Conservation (phyloP, 2,329 filamentous ascomycete species). For the Xylogone sp. region DNA sequence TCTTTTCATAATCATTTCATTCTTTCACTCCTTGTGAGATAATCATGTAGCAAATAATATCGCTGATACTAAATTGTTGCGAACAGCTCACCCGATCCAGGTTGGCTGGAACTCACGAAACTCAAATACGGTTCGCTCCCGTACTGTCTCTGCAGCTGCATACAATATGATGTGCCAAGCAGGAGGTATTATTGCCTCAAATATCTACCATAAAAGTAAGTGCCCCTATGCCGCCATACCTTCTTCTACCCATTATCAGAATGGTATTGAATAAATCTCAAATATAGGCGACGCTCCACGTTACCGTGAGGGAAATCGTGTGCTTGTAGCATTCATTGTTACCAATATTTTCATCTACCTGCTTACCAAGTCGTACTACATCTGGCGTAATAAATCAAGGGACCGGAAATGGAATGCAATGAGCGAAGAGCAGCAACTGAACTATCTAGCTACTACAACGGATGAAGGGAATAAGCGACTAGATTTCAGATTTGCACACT, state of each 20-base stretch:
- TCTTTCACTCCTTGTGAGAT: no score
- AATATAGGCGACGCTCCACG: conserved; percentile 38
- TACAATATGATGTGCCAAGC: conserved; percentile 55
- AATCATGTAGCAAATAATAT: no score
- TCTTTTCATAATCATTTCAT: no score
- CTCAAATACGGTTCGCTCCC: conserved; percentile 55
- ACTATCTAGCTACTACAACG: conserved; percentile 32
- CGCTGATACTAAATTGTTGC: not conserved
- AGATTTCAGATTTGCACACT: conserved; percentile 17
- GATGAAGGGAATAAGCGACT: conserved; percentile 34
- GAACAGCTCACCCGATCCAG: conserved; percentile 41
- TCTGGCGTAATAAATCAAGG: conserved; percentile 33
- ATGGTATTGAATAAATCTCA: no score
- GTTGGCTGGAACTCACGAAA: conserved; percentile 51
- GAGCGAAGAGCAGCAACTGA: conserved; percentile 25
- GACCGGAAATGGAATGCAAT: conserved; percentile 37
- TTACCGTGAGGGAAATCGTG: conserved; percentile 51
- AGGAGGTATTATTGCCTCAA: conserved; percentile 31
- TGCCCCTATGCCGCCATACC: no score
- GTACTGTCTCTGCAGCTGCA: conserved; percentile 57
- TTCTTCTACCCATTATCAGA: no score
- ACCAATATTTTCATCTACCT: conserved; percentile 44
- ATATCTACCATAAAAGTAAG: conserved; percentile 40
- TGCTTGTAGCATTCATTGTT: conserved; percentile 43
- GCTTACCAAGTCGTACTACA: conserved; percentile 37